Conservation (phyloP, 495 filamentous ascomycete genomes). For the Bombardia bombarda region DNA sequence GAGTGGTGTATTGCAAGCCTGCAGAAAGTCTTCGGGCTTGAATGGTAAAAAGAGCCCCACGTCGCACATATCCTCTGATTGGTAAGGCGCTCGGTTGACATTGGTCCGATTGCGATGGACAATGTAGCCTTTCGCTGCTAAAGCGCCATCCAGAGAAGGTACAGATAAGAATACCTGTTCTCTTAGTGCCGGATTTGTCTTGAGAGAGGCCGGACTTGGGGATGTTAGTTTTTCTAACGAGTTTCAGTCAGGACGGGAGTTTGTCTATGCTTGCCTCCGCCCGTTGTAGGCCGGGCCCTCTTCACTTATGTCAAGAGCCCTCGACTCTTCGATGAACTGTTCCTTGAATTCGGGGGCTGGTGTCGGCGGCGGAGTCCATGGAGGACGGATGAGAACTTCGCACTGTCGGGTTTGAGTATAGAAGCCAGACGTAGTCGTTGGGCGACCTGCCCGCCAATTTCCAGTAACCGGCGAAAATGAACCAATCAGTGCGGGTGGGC, state of each 20-base stretch:
- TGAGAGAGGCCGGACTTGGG: slow-evolving; percentile 17
- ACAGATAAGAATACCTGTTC: slow-evolving; percentile 1
- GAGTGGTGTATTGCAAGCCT: slow-evolving; percentile 12
- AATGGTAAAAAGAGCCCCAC: slow-evolving; percentile 5
- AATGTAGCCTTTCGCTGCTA: not conserved
- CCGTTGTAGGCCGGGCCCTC: no score
- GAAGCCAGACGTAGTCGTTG: no score
- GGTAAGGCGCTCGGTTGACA: no score
- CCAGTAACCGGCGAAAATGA: no score
- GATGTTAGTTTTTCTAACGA: no score
- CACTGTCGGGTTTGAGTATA: no score
- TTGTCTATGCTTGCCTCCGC: no score
- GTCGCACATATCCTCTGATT: slow-evolving; percentile 8
- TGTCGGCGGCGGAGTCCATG: slow-evolving; percentile 14
- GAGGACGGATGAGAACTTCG: no score
- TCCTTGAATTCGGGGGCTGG: not conserved
- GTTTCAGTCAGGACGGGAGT: no score
- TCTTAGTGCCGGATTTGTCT: slow-evolving; percentile 8
- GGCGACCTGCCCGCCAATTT: no score
- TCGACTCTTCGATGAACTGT: not conserved
- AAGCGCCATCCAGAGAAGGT: not conserved
- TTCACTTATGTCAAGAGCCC: not conserved
- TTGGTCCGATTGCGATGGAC: no score
- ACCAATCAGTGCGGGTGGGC: no score
- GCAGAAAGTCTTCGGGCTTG: slow-evolving; percentile 1